phyloP scores from a whole-genome alignment of 208 protist species.

The Angomonas ambiguus region DNA sequence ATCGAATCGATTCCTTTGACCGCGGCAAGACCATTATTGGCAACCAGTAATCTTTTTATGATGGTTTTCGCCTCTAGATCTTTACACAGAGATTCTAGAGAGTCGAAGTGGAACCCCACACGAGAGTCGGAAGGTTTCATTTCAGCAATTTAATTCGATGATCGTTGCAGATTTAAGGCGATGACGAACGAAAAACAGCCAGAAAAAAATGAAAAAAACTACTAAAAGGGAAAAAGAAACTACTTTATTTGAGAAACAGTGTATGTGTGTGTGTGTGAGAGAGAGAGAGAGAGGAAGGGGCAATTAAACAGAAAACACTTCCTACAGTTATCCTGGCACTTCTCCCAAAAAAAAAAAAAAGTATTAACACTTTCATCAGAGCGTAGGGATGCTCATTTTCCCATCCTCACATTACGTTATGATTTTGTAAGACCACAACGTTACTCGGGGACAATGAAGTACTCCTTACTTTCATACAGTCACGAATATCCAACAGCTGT shows the following conservation, averaged over 20 bases:
- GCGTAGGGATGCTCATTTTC: too few relatives aligned
- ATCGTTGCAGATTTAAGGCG: not conserved
- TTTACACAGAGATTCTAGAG: constrained; percentile 43
- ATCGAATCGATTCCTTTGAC: constrained; percentile 98
- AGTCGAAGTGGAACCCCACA: constrained; percentile 25
- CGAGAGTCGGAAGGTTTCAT: not conserved
- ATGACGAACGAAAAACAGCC: not conserved
- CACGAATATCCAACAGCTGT: not conserved
- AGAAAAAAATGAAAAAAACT: not conserved
- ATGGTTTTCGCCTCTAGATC: constrained; percentile 52
- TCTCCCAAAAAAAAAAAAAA: constrained; percentile 1
- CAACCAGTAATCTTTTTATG: constrained; percentile 93
- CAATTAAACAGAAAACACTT: not conserved
- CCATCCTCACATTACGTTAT: not conserved
- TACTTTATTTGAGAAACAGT: too few relatives aligned
- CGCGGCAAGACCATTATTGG: constrained; percentile 98
- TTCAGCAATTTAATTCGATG: not conserved
- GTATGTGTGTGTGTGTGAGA: too few relatives aligned
- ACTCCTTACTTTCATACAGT: not conserved
- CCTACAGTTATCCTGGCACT: not conserved
- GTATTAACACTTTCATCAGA: not conserved
- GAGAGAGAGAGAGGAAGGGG: not conserved
- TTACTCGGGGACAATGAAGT: not conserved
- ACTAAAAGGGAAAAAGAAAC: not conserved
- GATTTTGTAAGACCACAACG: not conserved